Evolutionary conservation across 2,329 filamentous ascomycete species (phyloP).

Genomic region (Calonectria montana): DNA sequence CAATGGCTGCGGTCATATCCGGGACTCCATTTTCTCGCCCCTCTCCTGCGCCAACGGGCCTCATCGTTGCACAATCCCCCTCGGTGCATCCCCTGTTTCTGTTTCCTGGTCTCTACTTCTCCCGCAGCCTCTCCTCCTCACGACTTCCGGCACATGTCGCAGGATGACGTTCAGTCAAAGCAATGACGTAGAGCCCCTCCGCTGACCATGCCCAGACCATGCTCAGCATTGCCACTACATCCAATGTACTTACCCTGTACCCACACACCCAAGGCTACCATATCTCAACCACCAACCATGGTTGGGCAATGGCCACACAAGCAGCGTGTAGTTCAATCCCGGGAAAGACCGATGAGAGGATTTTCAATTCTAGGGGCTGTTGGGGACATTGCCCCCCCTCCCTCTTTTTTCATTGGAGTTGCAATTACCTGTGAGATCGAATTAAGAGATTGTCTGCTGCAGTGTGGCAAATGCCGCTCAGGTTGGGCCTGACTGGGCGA

Average conservation of each 20-base stretch:
- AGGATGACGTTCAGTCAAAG: slow-evolving; percentile 39
- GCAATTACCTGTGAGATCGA: not conserved
- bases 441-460: not conserved
- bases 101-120: slow-evolving; percentile 20
- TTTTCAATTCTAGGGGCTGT: not conserved
- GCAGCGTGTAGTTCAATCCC: not conserved
- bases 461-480: not conserved
- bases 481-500: not conserved
- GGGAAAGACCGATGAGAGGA: not conserved
- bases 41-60: not conserved
- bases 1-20: slow-evolving; percentile 3
- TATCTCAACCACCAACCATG: slow-evolving; percentile 35
- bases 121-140: slow-evolving; percentile 12
- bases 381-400: not conserved
- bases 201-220: slow-evolving; percentile 34
- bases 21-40: not conserved
- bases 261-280: slow-evolving; percentile 32
- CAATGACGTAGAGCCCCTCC: slow-evolving; percentile 35
- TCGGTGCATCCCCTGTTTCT: slow-evolving; percentile 13
- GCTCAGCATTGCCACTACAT: slow-evolving; percentile 35
- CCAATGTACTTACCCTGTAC: slow-evolving; percentile 32
- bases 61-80: slow-evolving; percentile 21
- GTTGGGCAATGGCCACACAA: slow-evolving; percentile 27
- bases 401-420: not conserved
- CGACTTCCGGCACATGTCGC: slow-evolving; percentile 21